phyloP scores from a whole-genome alignment of 2,329 filamentous ascomycete genomes.

The Leptoxyphium fumago region DNA sequence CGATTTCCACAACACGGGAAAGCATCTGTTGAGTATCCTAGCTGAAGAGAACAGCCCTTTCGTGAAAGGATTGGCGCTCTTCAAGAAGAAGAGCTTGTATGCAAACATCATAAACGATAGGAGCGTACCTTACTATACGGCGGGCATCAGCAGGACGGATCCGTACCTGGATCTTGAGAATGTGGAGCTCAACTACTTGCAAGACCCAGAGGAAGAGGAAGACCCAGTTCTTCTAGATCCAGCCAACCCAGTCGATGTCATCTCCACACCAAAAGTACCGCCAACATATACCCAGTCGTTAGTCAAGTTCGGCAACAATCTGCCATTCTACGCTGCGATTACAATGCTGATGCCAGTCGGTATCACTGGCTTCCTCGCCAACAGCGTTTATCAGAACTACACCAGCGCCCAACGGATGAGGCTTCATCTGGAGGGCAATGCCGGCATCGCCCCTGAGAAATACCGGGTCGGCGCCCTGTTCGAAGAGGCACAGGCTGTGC shows the following conservation, averaged over 20 bases:
- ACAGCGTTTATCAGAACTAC: slow-evolving; percentile 61
- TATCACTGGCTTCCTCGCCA: slow-evolving; percentile 55
- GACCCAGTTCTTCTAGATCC: slow-evolving; percentile 62
- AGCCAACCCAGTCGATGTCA: slow-evolving; percentile 36
- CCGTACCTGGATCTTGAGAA: slow-evolving; percentile 56
- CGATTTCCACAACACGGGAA: slow-evolving; percentile 66
- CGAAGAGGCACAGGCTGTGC: slow-evolving; percentile 57
- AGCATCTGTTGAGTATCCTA: slow-evolving; percentile 64
- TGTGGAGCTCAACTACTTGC: slow-evolving; percentile 56
- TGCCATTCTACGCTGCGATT: slow-evolving; percentile 52
- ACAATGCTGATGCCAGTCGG: slow-evolving; percentile 60
- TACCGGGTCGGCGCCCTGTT: slow-evolving; percentile 67
- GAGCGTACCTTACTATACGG: slow-evolving; percentile 71
- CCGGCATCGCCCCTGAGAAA: slow-evolving; percentile 49
- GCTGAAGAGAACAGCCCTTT: slow-evolving; percentile 78
- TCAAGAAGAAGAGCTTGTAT: slow-evolving; percentile 66
- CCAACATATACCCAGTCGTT: not conserved
- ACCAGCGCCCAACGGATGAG: slow-evolving; percentile 61
- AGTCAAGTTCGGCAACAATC: slow-evolving; percentile 30
- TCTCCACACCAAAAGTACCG: slow-evolving; percentile 24
- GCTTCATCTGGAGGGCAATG: slow-evolving; percentile 52
- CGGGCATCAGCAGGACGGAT: slow-evolving; percentile 60
- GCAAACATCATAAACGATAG: slow-evolving; percentile 78
- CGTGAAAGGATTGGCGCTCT: slow-evolving; percentile 60
- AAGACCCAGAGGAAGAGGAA: slow-evolving; percentile 41